Percentiles rank a stretch among this genome's conserved stretches.
Conservation (phyloP, 2,329 filamentous ascomycete genomes). For the Fusarium praegraminearum region DNA sequence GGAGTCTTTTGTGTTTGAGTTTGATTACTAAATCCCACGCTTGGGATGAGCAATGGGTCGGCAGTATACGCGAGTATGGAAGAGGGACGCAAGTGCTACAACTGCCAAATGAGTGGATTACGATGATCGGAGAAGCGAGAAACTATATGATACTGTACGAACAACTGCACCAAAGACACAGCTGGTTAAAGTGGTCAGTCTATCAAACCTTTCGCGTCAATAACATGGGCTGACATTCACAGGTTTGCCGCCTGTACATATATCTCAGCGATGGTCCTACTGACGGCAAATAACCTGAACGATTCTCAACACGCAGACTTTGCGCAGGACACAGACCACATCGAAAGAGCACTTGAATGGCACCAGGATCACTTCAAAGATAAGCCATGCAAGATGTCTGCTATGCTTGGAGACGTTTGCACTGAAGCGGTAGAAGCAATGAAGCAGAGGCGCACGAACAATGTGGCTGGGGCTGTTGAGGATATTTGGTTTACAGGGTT, state of each 20-base stretch:
- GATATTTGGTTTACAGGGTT: not conserved
- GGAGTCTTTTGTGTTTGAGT: constrained; percentile 1
- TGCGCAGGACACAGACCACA: not conserved
- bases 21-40: constrained; percentile 2
- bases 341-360: constrained; percentile 1
- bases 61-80: not conserved
- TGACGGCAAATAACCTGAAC: constrained; percentile 4
- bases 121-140: not conserved
- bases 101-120: constrained; percentile 2
- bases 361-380: not conserved
- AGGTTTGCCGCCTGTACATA: constrained; percentile 18
- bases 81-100: not conserved
- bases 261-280: constrained; percentile 1
- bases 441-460: not conserved
- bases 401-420: not conserved
- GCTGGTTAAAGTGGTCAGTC: constrained; percentile 10
- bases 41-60: constrained; percentile 12
- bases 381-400: not conserved
- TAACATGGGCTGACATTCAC: not conserved
- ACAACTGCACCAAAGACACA: not conserved
- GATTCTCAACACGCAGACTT: not conserved
- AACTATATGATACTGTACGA: constrained; percentile 14
- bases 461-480: not conserved
- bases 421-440: not conserved
- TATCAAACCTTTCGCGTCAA: too few species aligned